These are phyloP conservation scores for Annulohypoxylon maeteangense DNA, from an alignment of 495 filamentous ascomycete species.

Conservation along the genomic window DNA sequence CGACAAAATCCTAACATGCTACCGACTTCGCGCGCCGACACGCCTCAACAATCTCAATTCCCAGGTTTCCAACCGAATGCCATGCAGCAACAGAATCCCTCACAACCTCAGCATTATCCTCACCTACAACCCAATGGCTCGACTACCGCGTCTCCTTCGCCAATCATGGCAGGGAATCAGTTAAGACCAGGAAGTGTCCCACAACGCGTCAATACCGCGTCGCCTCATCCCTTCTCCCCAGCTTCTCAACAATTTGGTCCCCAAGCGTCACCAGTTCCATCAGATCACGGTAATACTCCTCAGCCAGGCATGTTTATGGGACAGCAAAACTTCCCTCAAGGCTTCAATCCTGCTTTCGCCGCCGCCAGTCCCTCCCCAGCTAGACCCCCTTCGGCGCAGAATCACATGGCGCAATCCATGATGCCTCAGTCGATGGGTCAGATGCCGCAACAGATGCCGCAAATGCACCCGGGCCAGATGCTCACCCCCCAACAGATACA, in stretches of 20 bases:
- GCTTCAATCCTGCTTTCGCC: slow-evolving; percentile 67
- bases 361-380: slow-evolving; percentile 60
- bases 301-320: slow-evolving; percentile 72
- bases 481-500: slow-evolving; percentile 49
- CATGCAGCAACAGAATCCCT: slow-evolving; percentile 67
- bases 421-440: slow-evolving; percentile 59
- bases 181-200: slow-evolving; percentile 70
- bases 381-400: slow-evolving; percentile 61
- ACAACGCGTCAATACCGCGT: slow-evolving; percentile 87
- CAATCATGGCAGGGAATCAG: slow-evolving; percentile 79
- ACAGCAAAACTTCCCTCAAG: slow-evolving; percentile 65
- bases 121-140: slow-evolving; percentile 86
- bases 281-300: slow-evolving; percentile 82
- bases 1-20: slow-evolving; percentile 77
- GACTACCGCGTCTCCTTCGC: slow-evolving; percentile 85
- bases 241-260: slow-evolving; percentile 76
- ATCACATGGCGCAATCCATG: slow-evolving; percentile 57
- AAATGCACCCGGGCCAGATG: slow-evolving; percentile 54
- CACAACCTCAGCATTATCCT: slow-evolving; percentile 75
- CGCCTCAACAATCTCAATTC: slow-evolving; percentile 79
- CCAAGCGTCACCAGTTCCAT: slow-evolving; percentile 81
- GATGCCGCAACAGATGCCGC: slow-evolving; percentile 53
- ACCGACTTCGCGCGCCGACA: slow-evolving; percentile 89
- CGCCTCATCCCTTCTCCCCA: slow-evolving; percentile 90
- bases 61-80: slow-evolving; percentile 66